These are phyloP conservation scores for Zymoseptoria pseudotritici DNA, from an alignment of 2,329 filamentous ascomycete species.

Conservation along the genomic window DNA sequence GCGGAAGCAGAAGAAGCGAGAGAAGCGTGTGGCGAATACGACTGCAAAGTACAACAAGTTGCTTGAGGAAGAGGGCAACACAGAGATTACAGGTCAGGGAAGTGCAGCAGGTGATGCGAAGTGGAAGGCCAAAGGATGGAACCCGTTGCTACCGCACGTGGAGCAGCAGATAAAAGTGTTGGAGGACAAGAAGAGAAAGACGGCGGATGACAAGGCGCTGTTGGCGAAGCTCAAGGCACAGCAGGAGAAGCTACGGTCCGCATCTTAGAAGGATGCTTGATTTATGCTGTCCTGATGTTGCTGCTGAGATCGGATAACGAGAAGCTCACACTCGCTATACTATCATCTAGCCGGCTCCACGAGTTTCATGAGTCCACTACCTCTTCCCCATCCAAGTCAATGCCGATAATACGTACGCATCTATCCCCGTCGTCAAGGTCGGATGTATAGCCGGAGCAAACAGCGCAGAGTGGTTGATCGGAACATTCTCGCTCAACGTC, in stretches of 20 bases:
- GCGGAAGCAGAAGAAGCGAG: conserved; percentile 2
- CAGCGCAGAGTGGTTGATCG: conserved; percentile 52
- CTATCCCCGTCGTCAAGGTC: conserved; percentile 46
- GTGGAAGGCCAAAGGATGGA: not conserved
- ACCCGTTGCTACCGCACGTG: not conserved
- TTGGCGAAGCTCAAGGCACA: not conserved
- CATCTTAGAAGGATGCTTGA: not conserved
- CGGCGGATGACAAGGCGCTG: not conserved
- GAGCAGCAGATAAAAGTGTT: not conserved
- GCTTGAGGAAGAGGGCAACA: not conserved
- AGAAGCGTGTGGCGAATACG: conserved; percentile 1
- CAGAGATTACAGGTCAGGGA: not conserved
- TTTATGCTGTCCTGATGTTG: not conserved
- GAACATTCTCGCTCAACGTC: conserved; percentile 41
- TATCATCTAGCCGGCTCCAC: not conserved
- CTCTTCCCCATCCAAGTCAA: conserved; percentile 28
- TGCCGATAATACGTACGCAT: conserved; percentile 31
- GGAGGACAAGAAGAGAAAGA: not conserved
- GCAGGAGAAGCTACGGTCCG: not conserved
- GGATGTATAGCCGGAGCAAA: conserved; percentile 55
- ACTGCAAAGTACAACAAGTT: not conserved
- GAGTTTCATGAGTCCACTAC: not conserved
- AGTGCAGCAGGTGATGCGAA: not conserved
- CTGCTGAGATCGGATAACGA: not conserved
- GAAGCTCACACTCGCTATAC: not conserved